Conservation (phyloP, 805 yeast genomes). For the Ascoidea asiatica region DNA sequence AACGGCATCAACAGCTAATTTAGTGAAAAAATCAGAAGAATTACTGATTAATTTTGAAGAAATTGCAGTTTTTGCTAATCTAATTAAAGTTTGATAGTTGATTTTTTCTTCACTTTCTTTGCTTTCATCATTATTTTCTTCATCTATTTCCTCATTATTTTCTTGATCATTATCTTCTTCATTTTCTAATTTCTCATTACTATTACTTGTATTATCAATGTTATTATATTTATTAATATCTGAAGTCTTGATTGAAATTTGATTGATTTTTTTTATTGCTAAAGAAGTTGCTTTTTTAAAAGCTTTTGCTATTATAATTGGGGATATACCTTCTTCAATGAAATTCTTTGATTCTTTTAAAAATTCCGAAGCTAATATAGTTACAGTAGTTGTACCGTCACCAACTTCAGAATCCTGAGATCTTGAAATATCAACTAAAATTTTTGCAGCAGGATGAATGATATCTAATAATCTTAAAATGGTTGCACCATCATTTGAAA, state of each 20-base stretch:
- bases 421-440: conserved; percentile 84
- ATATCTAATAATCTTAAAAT: conserved; percentile 83
- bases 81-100: conserved; percentile 12
- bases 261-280: conserved; percentile 61
- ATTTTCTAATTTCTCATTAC: conserved; percentile 58
- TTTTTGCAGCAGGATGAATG: conserved; percentile 97
- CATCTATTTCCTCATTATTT: too few relatives aligned
- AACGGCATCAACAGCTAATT: conserved; percentile 95
- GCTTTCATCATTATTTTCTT: too few relatives aligned
- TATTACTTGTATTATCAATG: conserved; percentile 22
- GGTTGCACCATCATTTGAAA: conserved; percentile 98
- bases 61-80: conserved; percentile 97
- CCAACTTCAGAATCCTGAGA: conserved; percentile 98
- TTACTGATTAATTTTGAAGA: conserved; percentile 83
- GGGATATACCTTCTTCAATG: conserved; percentile 92
- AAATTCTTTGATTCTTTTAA: conserved; percentile 82
- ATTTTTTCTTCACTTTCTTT: too few relatives aligned
- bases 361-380: conserved; percentile 88
- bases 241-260: conserved; percentile 55
- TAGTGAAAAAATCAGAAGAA: conserved; percentile 80
- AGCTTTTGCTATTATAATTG: conserved; percentile 81
- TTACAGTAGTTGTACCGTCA: conserved; percentile 95
- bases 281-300: conserved; percentile 68
- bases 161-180: too few relatives aligned
- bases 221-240: too few relatives aligned